Conservation (phyloP, 805 yeast genomes). For the Pichia membranifaciens region DNA sequence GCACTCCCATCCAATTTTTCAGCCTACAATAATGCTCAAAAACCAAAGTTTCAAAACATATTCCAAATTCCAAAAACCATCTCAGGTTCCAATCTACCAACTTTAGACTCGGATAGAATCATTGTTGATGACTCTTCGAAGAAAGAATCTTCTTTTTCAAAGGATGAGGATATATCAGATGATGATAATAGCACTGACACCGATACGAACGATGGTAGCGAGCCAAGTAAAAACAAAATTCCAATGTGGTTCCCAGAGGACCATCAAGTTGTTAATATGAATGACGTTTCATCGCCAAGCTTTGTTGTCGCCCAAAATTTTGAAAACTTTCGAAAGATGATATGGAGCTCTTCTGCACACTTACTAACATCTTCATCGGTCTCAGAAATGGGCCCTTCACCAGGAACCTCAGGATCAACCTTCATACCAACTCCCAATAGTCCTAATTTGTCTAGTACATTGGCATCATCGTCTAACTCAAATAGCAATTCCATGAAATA, state of each 20-base stretch:
- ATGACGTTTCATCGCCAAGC: conserved; percentile 32
- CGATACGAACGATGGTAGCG: background rate
- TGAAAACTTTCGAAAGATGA: conserved; percentile 32
- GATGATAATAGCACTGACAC: background rate
- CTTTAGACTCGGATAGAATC: background rate
- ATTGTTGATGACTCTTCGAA: background rate
- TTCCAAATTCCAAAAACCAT: conserved; percentile 11
- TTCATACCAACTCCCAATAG: background rate
- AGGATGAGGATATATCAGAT: background rate
- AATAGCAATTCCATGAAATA: background rate
- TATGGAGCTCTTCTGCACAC: conserved; percentile 23
- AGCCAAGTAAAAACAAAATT: background rate
- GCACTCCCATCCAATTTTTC: too few species aligned
- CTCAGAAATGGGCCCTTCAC: background rate
- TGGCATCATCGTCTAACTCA: background rate
- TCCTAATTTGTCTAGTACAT: background rate
- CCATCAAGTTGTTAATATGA: conserved; percentile 27
- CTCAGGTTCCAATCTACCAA: conserved; percentile 7
- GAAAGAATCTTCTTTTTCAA: too few species aligned
- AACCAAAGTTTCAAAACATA: background rate
- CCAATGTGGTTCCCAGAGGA: conserved; percentile 31
- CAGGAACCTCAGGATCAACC: background rate
- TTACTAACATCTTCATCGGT: background rate
- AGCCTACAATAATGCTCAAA: background rate
- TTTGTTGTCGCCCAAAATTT: conserved; percentile 35